phyloP scores from a whole-genome alignment of 805 yeast species.

The Hanseniaspora osmophila region DNA sequence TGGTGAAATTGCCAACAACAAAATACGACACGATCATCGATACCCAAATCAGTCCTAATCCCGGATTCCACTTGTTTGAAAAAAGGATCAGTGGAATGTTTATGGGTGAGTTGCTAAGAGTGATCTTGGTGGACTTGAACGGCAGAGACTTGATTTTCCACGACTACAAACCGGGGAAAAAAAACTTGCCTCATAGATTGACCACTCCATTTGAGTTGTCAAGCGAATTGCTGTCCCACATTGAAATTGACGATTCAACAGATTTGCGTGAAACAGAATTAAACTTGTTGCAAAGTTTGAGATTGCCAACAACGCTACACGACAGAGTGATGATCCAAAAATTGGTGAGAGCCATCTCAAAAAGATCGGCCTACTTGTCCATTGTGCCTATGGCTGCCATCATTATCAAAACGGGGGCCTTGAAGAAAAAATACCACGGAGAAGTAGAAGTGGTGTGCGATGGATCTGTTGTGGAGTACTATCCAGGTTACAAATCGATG shows the following conservation, averaged over 20 bases:
- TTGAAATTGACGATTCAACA: conserved; percentile 74
- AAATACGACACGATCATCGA: conserved; percentile 66
- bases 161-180: conserved; percentile 24
- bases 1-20: conserved; percentile 62
- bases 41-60: conserved; percentile 53
- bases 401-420: conserved; percentile 48
- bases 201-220: conserved; percentile 66
- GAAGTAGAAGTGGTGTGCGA: conserved; percentile 91
- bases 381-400: conserved; percentile 86
- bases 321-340: conserved; percentile 66
- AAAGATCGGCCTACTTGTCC: conserved; percentile 79
- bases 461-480: conserved; percentile 86
- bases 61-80: conserved; percentile 82
- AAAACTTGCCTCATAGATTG: conserved; percentile 40
- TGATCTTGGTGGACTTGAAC: conserved; percentile 55
- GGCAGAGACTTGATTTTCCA: conserved; percentile 41
- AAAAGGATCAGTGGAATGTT: conserved; percentile 88
- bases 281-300: conserved; percentile 47
- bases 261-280: conserved; percentile 57
- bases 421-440: conserved; percentile 38
- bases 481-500: conserved; percentile 77
- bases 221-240: conserved; percentile 72
- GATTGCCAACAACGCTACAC: conserved; percentile 52
- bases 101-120: conserved; percentile 78
- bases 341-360: conserved; percentile 65